These are phyloP conservation scores for Colletotrichum melonis DNA, from an alignment of 2,329 filamentous ascomycete genomes.

Conservation along the genomic window DNA sequence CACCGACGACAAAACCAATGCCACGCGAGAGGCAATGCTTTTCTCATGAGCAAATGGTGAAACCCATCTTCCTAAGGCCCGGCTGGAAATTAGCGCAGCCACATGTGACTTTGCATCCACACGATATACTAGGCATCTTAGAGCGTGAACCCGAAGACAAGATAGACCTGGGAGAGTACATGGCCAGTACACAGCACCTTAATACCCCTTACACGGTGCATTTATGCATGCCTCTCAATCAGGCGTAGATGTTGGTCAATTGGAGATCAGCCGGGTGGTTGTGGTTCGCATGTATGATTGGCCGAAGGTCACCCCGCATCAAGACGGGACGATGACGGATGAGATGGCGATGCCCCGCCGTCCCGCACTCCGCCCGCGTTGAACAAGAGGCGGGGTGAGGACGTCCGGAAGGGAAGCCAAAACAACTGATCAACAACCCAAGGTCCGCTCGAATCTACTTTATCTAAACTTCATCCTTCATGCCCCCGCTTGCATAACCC, in stretches of 20 bases:
- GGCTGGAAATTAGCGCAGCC: too few species aligned
- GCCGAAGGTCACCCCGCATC: background rate
- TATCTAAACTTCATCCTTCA: background rate
- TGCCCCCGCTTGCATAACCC: background rate
- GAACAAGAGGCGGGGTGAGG: background rate
- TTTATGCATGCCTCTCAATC: too few species aligned
- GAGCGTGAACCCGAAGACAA: too few species aligned
- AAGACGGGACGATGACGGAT: conserved; percentile 1
- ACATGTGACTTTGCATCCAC: too few species aligned
- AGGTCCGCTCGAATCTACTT: background rate
- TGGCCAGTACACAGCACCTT: too few species aligned
- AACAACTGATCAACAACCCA: background rate
- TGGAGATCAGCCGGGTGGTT: background rate
- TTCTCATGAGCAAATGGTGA: too few species aligned
- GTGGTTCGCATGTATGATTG: background rate
- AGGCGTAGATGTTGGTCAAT: background rate
- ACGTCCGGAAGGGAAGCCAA: background rate
- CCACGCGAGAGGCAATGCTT: too few species aligned
- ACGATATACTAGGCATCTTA: too few species aligned
- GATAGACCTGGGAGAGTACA: too few species aligned
- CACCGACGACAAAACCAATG: too few species aligned
- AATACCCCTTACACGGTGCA: too few species aligned
- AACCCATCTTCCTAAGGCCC: too few species aligned
- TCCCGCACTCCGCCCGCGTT: background rate
- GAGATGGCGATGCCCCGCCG: conserved; percentile 4